These are phyloP conservation scores for Chaetomium cochliodes DNA, from an alignment of 495 filamentous ascomycete genomes.

Conservation along the genomic window DNA sequence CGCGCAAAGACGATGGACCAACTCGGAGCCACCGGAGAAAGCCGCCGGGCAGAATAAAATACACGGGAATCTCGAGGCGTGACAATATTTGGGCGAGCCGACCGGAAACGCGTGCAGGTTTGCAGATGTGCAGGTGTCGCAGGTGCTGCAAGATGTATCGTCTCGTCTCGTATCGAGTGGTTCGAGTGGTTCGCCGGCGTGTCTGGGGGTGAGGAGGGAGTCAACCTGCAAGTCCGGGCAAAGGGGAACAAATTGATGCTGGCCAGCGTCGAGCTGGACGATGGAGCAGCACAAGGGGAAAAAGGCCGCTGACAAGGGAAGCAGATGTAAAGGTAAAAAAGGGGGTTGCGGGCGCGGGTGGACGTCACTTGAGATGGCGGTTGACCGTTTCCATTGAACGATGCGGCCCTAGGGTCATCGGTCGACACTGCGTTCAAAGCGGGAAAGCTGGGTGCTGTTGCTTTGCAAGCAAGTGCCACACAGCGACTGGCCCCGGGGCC, in stretches of 20 bases:
- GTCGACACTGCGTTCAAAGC: conserved; percentile 23
- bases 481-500: conserved; percentile 9
- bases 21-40: conserved; percentile 9
- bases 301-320: conserved; percentile 12
- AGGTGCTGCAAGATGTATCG: not conserved
- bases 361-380: conserved; percentile 18
- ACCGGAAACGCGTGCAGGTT: conserved; percentile 16
- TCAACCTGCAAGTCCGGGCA: not conserved
- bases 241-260: conserved; percentile 12
- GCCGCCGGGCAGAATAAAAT: conserved; percentile 7
- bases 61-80: conserved; percentile 10
- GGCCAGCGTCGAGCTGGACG: conserved; percentile 23
- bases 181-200: conserved; percentile 13
- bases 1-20: conserved; percentile 10
- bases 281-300: conserved; percentile 3
- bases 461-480: conserved; percentile 23
- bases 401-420: conserved; percentile 17
- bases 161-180: conserved; percentile 4
- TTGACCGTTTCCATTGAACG: conserved; percentile 24
- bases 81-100: conserved; percentile 1
- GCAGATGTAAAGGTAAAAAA: not conserved
- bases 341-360: conserved; percentile 4
- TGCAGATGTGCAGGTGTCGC: not conserved
- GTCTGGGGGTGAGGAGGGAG: conserved; percentile 6
- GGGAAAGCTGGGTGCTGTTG: conserved; percentile 17